Conservation (phyloP, 306 rosid species). For the Luffa acutangula region DNA sequence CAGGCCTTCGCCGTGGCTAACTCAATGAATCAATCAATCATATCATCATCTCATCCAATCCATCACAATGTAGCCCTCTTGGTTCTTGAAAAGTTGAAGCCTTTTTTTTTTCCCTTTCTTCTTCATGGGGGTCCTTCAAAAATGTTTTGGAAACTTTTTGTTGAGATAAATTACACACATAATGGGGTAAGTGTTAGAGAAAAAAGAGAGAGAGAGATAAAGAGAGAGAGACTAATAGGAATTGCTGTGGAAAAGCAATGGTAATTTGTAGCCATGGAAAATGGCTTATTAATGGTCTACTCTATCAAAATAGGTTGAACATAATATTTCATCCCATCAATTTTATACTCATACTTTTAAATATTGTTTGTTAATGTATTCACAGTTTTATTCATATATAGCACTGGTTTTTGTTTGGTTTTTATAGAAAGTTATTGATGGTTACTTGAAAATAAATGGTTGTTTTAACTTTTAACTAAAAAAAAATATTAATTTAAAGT, state of each 20-base stretch:
- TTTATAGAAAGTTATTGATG: not conserved
- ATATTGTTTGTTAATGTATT: not conserved
- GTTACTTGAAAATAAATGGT: not conserved
- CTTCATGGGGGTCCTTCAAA: not conserved
- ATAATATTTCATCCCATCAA: not conserved
- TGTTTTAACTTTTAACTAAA: too few species aligned
- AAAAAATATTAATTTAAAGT: too few species aligned
- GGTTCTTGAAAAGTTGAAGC: not conserved
- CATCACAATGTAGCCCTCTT: not conserved
- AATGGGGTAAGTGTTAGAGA: not conserved
- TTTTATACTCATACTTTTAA: not conserved
- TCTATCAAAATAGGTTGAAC: not conserved
- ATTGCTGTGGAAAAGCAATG: not conserved
- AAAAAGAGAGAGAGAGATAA: not conserved
- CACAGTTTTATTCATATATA: not conserved
- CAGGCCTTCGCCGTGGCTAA: slow-evolving; percentile 32
- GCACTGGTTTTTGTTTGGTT: not conserved
- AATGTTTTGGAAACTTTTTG: not conserved
- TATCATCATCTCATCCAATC: not conserved
- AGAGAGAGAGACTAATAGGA: not conserved
- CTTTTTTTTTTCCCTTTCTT: not conserved
- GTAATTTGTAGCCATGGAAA: not conserved
- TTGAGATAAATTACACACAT: not conserved
- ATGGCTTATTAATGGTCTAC: not conserved
- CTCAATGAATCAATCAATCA: not conserved